Evolutionary conservation across 2,329 filamentous ascomycete genomes (phyloP), one percentile per base, ranked within the genome.

Genomic region (Chaetomiaceae sp.): DNA sequence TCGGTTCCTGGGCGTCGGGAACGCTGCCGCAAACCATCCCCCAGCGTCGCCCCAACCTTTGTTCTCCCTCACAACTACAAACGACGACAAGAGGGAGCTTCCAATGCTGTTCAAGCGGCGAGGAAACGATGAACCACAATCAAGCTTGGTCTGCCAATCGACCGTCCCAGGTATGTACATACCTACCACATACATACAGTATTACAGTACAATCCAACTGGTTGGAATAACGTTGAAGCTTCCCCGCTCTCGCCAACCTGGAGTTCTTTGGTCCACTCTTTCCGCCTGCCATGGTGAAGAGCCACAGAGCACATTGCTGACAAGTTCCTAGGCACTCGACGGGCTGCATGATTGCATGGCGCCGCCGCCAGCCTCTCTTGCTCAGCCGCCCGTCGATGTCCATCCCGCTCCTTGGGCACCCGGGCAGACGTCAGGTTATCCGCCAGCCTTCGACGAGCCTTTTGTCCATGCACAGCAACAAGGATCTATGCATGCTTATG

Each of bases 91-190:
- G 20, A 21, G 7, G 18, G 23, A 34, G 20, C 23, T 16, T 13
- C 29, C 29, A 21, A 25, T n/a, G 13, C n/a, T 36, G n/a, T 21
- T 21, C 11, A 11, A 25, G 16, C 11, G 20, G 9, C 11, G 13
- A 29, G 14, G 9, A 36, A 10, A 42, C 5, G 8, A 54, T 54
- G 51, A 29, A 54, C 14, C 21, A 54, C 25, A 14, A 25, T 16
- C 41, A 45, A 5, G 8, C 13, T 10, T 54, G 51, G 51, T 18
- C 30, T 23, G 30, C 30, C 8, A 9, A 48, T 21, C 29, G 27
- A 18, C 13, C 51, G 14, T 29, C 41, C 7, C 40, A 54, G 51
- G 51, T 49, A 54, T 8, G 40, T 9, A 14, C 16, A n/a, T n/a
- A n/a, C n/a, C n/a, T n/a, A n/a, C n/a, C n/a, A n/a, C n/a, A n/a